These are phyloP conservation scores for Kodamaea laetipori DNA, from an alignment of 805 yeast species.

Conservation along the genomic window DNA sequence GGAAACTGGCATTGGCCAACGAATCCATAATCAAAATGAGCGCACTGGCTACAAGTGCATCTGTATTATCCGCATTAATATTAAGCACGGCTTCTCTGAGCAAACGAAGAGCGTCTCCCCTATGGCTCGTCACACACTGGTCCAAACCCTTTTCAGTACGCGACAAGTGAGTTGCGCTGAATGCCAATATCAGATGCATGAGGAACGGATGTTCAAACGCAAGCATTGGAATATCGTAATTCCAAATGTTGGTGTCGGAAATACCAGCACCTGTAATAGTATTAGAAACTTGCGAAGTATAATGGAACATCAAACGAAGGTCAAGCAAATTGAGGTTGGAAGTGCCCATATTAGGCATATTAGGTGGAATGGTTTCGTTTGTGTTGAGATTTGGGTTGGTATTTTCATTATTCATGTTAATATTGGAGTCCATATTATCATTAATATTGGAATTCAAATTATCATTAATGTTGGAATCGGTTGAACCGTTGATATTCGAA, in stretches of 20 bases:
- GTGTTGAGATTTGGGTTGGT: too few species aligned
- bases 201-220: constrained; percentile 87
- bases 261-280: constrained; percentile 92
- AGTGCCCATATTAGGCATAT: constrained; percentile 12
- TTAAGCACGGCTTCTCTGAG: constrained; percentile 84
- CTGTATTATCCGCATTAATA: constrained; percentile 82
- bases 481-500: neutral
- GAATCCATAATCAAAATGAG: constrained; percentile 90
- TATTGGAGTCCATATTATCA: too few species aligned
- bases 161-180: constrained; percentile 88
- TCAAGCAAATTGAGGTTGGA: constrained; percentile 66
- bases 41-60: constrained; percentile 91
- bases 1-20: constrained; percentile 82
- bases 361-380: too few species aligned
- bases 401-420: too few species aligned
- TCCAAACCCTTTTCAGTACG: constrained; percentile 75
- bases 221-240: constrained; percentile 79
- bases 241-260: constrained; percentile 84
- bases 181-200: constrained; percentile 89
- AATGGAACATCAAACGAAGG: constrained; percentile 81
- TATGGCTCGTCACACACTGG: constrained; percentile 78
- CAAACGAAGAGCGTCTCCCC: constrained; percentile 82
- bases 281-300: constrained; percentile 78
- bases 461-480: constrained; percentile 24
- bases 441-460: constrained; percentile 24